Evolutionary conservation across 208 protist genomes (phyloP).

Genomic region (Wallacemonas sp.): DNA sequence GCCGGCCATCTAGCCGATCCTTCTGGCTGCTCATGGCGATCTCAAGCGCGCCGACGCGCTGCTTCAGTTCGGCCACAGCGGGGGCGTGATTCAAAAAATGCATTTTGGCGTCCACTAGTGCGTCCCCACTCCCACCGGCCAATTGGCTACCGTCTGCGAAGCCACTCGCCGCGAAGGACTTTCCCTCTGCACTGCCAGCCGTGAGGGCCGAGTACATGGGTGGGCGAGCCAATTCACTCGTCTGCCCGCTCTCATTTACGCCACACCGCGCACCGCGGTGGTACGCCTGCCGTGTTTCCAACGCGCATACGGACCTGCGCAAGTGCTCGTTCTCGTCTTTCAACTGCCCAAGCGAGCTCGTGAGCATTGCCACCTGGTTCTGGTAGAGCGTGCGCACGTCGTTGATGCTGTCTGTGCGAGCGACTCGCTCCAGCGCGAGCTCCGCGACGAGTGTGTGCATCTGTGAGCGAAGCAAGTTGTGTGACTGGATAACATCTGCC

Average conservation of each 20-base stretch:
- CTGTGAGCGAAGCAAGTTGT: constrained; percentile 34
- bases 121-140: background rate
- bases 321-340: constrained; percentile 60
- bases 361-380: constrained; percentile 50
- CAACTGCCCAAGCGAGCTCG: constrained; percentile 48
- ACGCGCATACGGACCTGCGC: constrained; percentile 39
- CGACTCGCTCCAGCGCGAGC: constrained; percentile 68
- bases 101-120: constrained; percentile 6
- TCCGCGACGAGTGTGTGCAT: constrained; percentile 54
- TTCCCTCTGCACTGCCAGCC: too few species aligned
- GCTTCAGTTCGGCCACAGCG: background rate
- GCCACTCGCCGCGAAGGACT: background rate
- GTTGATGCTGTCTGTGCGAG: constrained; percentile 54
- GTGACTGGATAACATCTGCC: background rate
- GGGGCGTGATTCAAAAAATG: background rate
- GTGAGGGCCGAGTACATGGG: background rate
- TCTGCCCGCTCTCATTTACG: background rate
- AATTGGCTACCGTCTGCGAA: background rate
- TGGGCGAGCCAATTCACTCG: background rate
- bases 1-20: constrained; percentile 45
- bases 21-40: constrained; percentile 33
- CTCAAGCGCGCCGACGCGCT: constrained; percentile 65
- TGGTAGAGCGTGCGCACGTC: constrained; percentile 39
- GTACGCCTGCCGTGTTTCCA: constrained; percentile 43
- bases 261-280: background rate